Percentiles rank a stretch among this genome's conserved stretches.
Evolutionary conservation across 805 yeast species (phyloP).

Genomic region (Kuraishia cidri): DNA sequence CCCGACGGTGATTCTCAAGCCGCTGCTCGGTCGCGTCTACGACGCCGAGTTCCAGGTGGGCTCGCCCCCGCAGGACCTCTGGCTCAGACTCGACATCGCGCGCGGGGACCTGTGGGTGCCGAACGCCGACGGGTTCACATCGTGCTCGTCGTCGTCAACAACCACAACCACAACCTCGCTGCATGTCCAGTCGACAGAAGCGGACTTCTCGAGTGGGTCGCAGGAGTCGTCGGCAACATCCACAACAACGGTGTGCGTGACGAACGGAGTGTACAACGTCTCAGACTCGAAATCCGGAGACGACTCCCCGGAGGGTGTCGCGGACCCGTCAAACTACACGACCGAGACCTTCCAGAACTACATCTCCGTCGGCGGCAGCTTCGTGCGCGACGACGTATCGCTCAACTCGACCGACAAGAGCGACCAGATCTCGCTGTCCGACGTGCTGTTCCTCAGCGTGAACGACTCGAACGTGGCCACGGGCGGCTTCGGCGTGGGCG

Average conservation of each 20-base stretch:
- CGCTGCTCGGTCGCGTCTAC: constrained; percentile 8
- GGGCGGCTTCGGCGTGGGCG: constrained; percentile 41
- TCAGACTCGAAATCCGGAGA: constrained; percentile 11
- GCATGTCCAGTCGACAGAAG: too few species aligned
- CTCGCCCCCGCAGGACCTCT: constrained; percentile 11
- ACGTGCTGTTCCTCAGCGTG: constrained; percentile 21
- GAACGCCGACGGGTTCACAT: constrained; percentile 10
- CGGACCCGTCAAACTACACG: constrained; percentile 8
- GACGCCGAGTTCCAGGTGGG: constrained; percentile 17
- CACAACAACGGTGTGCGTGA: constrained; percentile 10
- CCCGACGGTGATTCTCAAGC: constrained; percentile 10
- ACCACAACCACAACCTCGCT: constrained; percentile 1
- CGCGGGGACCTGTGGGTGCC: constrained; percentile 20
- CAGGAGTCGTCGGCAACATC: neutral
- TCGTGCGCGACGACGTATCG: constrained; percentile 14
- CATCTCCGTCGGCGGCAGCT: constrained; percentile 13
- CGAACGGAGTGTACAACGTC: constrained; percentile 13
- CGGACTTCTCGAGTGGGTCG: constrained; percentile 1
- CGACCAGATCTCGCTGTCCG: neutral
- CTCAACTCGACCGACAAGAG: neutral
- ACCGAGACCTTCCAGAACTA: constrained; percentile 10
- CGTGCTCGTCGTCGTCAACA: constrained; percentile 8
- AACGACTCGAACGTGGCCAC: constrained; percentile 23
- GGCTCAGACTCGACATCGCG: constrained; percentile 18
- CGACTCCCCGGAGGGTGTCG: neutral